Evolutionary conservation across 179 eudicot genomes (phyloP), one percentile per base, ranked within the genome.

Genomic region (Actinidia arguta): DNA sequence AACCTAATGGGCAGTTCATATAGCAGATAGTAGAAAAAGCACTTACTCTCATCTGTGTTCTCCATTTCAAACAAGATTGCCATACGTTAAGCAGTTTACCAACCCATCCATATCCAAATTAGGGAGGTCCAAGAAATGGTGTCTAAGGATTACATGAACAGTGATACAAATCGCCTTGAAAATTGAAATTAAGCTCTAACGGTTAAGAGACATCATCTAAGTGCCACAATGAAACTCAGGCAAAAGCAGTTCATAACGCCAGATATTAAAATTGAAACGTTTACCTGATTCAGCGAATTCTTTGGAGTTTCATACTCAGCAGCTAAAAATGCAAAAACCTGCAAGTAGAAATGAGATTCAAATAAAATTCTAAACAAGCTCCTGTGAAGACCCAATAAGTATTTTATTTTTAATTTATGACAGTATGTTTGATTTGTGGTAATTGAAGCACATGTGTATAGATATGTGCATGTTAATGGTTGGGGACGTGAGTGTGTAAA

Each of bases 261-360:
- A 14, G 62, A 58, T 58, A 20, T 24, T 58, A 18, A 18, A 58
- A 58, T n/a, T n/a, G n/a, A n/a, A n/a, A 18, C 27, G 47, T 25
- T 36, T 84, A 96, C 99, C 98, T 96, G 99, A 91, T 95, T 96
- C 71, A 95, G 81, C 8, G 88, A 75, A 85, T 96, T 92, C 82
- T 90, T 84, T 71, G 93, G 88, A 73, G 94, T 96, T 86, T 86
- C 93, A 88, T 96, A 96, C 81, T 96, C 99, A 13, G 99, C 98
- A n/a, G 99, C 97, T 82, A 96, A 85, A 89, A 96, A 96, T 78
- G 90, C 98, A 86, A 96, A 96, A 44, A 96, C 98, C 99, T 96
- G 91, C 84, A 88, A 78, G 22, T 76, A 54, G 66, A 76, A 76
- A 68, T 52, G 55, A 61, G 56, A 50, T 20, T 47, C n/a, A 75